phyloP scores from a whole-genome alignment of 495 filamentous ascomycete species.

The Emericellopsis terricola region DNA sequence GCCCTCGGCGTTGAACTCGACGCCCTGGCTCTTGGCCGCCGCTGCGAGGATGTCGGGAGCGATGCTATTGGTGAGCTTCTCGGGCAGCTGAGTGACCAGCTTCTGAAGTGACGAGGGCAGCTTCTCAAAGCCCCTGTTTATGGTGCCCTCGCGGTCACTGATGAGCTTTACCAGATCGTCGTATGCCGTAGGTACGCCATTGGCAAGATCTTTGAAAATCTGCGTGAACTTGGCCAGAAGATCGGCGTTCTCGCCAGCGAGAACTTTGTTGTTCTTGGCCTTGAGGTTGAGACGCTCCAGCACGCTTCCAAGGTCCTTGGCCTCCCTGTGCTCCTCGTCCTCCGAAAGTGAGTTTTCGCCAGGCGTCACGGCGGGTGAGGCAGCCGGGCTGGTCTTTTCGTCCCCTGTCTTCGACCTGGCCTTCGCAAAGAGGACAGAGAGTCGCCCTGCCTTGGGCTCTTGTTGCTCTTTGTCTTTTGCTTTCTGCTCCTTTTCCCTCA shows the following conservation, averaged over 20 bases:
- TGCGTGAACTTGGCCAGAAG: slow-evolving; percentile 68
- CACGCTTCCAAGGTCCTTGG: slow-evolving; percentile 54
- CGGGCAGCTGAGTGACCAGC: slow-evolving; percentile 67
- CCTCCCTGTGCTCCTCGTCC: slow-evolving; percentile 34
- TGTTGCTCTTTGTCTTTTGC: slow-evolving; percentile 3
- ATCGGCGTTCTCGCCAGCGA: slow-evolving; percentile 62
- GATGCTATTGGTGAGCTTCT: slow-evolving; percentile 54
- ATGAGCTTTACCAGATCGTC: slow-evolving; percentile 71
- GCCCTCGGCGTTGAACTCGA: slow-evolving; percentile 20
- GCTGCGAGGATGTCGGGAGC: slow-evolving; percentile 67
- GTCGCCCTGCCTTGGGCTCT: slow-evolving; percentile 8
- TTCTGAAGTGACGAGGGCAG: slow-evolving; percentile 75
- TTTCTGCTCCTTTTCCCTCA: slow-evolving; percentile 7
- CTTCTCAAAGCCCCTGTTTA: slow-evolving; percentile 57
- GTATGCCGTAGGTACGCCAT: slow-evolving; percentile 84
- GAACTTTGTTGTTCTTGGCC: slow-evolving; percentile 51
- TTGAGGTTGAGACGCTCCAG: slow-evolving; percentile 67
- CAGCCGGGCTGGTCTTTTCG: slow-evolving; percentile 3
- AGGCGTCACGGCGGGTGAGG: slow-evolving; percentile 5
- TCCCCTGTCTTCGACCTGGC: slow-evolving; percentile 9
- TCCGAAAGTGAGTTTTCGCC: too few species aligned
- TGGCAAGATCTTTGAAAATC: slow-evolving; percentile 79
- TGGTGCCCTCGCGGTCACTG: slow-evolving; percentile 55
- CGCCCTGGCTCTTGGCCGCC: slow-evolving; percentile 49
- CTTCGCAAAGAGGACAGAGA: slow-evolving; percentile 13